Conservation (phyloP, 768 basidiomycete species). For the Favolaschia claudopus region DNA sequence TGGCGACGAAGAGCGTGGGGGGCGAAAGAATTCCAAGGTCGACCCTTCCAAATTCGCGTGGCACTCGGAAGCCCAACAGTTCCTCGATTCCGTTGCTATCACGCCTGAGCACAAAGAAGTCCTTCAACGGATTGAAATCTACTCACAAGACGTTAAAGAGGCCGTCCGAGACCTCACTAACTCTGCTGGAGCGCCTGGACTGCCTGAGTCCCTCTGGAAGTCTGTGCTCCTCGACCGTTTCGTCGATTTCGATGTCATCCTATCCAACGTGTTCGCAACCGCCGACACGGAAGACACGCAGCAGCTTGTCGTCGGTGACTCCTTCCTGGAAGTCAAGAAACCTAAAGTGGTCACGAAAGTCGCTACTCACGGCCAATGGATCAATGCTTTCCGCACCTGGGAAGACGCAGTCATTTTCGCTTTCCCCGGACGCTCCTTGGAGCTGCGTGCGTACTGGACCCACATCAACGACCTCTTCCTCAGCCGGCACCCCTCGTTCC, state of each 20-base stretch:
- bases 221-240: too few species aligned
- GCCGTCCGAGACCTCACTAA: conserved; percentile 3
- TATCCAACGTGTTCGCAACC: too few species aligned
- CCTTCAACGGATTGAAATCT: neutral
- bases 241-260: too few species aligned
- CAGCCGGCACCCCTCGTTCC: neutral
- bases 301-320: too few species aligned
- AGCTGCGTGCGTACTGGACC: neutral
- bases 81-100: conserved; percentile 9
- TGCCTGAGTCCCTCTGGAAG: too few species aligned
- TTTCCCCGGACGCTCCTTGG: neutral
- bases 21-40: neutral
- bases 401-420: conserved; percentile 1
- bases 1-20: neutral
- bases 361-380: too few species aligned
- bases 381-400: too few species aligned
- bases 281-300: too few species aligned
- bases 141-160: neutral
- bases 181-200: neutral
- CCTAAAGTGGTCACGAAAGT: too few species aligned
- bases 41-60: neutral
- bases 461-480: conserved; percentile 5
- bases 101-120: conserved; percentile 1
- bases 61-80: neutral
- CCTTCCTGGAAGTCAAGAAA: too few species aligned